Conservation (phyloP, 805 yeast species). For the Wickerhamiella nectarea region DNA sequence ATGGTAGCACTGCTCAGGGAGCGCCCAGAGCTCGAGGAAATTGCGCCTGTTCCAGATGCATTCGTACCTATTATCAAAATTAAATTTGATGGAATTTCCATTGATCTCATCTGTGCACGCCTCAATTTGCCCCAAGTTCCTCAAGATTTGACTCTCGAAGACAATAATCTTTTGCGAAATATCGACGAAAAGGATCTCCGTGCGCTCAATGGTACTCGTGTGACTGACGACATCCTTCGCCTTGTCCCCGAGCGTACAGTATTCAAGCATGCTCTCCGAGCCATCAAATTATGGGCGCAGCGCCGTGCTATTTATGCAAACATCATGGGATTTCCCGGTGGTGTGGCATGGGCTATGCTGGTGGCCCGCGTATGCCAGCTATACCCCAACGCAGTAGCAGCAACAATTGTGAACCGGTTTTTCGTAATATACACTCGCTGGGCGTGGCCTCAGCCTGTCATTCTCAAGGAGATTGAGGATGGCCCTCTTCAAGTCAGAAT, state of each 20-base stretch:
- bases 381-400: constrained; percentile 90
- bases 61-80: constrained; percentile 93
- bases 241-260: constrained; percentile 87
- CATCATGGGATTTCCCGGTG: constrained; percentile 96
- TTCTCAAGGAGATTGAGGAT: constrained; percentile 85
- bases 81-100: constrained; percentile 79
- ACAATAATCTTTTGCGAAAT: constrained; percentile 73
- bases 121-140: constrained; percentile 80
- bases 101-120: constrained; percentile 78
- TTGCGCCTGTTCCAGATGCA: constrained; percentile 90
- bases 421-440: constrained; percentile 76
- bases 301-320: constrained; percentile 88
- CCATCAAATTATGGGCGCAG: constrained; percentile 94
- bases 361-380: constrained; percentile 96
- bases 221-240: constrained; percentile 82
- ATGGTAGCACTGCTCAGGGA: constrained; percentile 56
- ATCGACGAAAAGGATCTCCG: constrained; percentile 84
- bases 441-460: constrained; percentile 98
- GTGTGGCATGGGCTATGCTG: constrained; percentile 99
- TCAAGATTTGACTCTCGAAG: constrained; percentile 53
- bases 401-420: constrained; percentile 80
- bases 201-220: constrained; percentile 89
- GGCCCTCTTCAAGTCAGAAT: constrained; percentile 93
- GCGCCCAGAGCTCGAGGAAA: constrained; percentile 77
- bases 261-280: constrained; percentile 82